phyloP scores from a whole-genome alignment of 176 grass and related monocot species.

The Thalia dealbata region DNA sequence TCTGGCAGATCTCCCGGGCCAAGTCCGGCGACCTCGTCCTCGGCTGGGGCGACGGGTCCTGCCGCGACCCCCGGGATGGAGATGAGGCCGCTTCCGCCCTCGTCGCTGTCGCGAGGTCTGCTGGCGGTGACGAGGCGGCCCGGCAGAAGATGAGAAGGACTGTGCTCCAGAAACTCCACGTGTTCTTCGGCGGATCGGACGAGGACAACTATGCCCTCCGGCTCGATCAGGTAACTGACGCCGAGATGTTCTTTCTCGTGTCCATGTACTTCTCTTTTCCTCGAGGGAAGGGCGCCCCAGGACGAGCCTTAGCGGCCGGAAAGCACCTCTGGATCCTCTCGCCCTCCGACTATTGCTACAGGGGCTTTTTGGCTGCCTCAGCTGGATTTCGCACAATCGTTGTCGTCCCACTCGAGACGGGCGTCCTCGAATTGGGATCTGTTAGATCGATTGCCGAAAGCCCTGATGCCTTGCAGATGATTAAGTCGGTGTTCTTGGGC shows the following conservation, averaged over 20 bases:
- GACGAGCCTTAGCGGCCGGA: conserved; percentile 49
- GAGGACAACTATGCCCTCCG: conserved; percentile 71
- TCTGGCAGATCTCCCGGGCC: conserved; percentile 83
- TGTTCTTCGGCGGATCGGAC: conserved; percentile 51
- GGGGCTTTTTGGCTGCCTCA: conserved; percentile 50
- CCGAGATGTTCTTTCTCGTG: conserved; percentile 83
- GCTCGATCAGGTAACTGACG: conserved; percentile 88
- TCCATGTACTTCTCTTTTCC: conserved; percentile 99
- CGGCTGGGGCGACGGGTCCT: conserved; percentile 88
- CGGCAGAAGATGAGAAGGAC: conserved; percentile 51
- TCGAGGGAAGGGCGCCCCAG: conserved; percentile 54
- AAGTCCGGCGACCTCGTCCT: conserved; percentile 78
- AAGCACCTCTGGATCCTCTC: conserved; percentile 75
- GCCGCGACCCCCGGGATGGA: conserved; percentile 49
- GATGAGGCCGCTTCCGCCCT: conserved; percentile 34
- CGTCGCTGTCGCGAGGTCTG: conserved; percentile 24
- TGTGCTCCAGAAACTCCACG: conserved; percentile 63
- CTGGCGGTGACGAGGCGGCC: background rate
- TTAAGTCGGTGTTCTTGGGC: conserved; percentile 62
- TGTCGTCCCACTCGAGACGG: conserved; percentile 70
- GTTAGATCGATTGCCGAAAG: conserved; percentile 54
- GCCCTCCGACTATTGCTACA: conserved; percentile 70
- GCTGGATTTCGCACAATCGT: conserved; percentile 81
- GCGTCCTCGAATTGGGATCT: conserved; percentile 89
- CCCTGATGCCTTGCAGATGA: conserved; percentile 44